Base-by-base conservation (phyloP, 257 asterid genomes). In the Solanum appendiculatum region DNA sequence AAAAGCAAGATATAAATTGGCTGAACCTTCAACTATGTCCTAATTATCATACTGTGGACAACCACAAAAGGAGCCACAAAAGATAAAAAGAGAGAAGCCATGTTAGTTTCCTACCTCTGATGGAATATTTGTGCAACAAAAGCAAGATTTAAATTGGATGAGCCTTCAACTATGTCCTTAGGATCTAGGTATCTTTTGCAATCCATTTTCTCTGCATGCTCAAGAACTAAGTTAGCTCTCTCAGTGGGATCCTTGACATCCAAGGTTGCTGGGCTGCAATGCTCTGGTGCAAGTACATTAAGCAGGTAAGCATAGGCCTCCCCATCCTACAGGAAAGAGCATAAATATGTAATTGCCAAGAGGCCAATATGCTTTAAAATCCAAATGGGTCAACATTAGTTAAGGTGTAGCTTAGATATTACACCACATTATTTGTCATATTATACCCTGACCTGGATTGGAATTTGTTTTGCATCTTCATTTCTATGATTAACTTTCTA, bases 231-330 rank as follows among this genome's bases (percentile, higher is more conserved):
- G 90, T 94, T 93, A 78, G 99, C 99, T 89, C 98, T 93, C 90
- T 95, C 95, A 83, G 91, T 85, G 54, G 98, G 95, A 92, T 97
- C 97, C 90, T 92, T 94, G 63, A 93, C 87, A 89, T 94, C 98
- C 91, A 97, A 92, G 82, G 98, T 94, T 88, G 92, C 92, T 6
- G 98, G 95, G 91, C 89, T 92, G 90, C 98, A 95, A 86, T 94
- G 94, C 89, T 97, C 99, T 29, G 98, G 99, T 42, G 99, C 99
- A 89, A 97, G 99, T 86, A 94, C 98, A 85, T 95, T 97, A 87
- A 97, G 99, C 91, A 97, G 92, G 93, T 97, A 97, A 21, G 98
- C 93, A 90, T 94, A 97, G 69, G 99, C 99, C 92, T 97, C 99
- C 89, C 98, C 99, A 89, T 97, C 99, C 99, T 97, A 91, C 89